Percentiles rank a stretch among this genome's conserved stretches.
Conservation (phyloP, 371 early-diverging fungal genomes). For the Rhizopus microsporus region DNA sequence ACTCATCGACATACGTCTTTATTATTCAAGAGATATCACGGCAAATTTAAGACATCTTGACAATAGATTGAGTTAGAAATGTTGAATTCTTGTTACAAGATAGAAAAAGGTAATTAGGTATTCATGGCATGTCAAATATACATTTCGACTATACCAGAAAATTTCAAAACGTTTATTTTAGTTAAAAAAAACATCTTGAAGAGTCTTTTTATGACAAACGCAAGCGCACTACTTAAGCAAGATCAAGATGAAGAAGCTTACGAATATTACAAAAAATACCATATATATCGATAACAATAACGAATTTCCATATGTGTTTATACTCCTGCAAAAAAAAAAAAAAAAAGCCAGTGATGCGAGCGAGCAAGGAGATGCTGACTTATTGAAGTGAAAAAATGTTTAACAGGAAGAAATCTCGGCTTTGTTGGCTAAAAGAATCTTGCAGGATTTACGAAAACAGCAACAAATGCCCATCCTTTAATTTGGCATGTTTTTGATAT, state of each 20-base stretch:
- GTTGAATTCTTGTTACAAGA: slow-evolving; percentile 17
- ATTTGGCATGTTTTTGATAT: slow-evolving; percentile 5
- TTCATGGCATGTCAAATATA: slow-evolving; percentile 20
- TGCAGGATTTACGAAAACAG: slow-evolving; percentile 20
- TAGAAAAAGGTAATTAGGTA: slow-evolving; percentile 20
- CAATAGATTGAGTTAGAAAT: slow-evolving; percentile 20
- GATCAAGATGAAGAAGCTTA: slow-evolving; percentile 17
- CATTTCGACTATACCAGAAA: slow-evolving; percentile 21
- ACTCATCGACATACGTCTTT: too few species aligned
- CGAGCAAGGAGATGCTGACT: slow-evolving; percentile 20
- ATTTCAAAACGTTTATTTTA: slow-evolving; percentile 20
- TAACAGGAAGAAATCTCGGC: slow-evolving; percentile 15
- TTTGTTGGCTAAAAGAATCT: slow-evolving; percentile 17
- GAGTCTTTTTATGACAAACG: slow-evolving; percentile 17
- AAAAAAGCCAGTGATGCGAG: slow-evolving; percentile 16
- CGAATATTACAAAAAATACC: slow-evolving; percentile 16
- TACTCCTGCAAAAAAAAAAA: slow-evolving; percentile 21
- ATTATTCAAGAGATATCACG: not conserved
- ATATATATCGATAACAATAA: slow-evolving; percentile 19
- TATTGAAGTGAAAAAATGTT: slow-evolving; percentile 18
- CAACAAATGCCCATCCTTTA: slow-evolving; percentile 15
- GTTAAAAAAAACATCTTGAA: slow-evolving; percentile 14
- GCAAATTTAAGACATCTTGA: slow-evolving; percentile 15
- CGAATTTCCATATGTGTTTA: slow-evolving; percentile 18
- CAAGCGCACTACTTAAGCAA: slow-evolving; percentile 19